These are phyloP conservation scores for Phytophthora pluvialis DNA, from an alignment of 352 stramenopile species.

Conservation along the genomic window DNA sequence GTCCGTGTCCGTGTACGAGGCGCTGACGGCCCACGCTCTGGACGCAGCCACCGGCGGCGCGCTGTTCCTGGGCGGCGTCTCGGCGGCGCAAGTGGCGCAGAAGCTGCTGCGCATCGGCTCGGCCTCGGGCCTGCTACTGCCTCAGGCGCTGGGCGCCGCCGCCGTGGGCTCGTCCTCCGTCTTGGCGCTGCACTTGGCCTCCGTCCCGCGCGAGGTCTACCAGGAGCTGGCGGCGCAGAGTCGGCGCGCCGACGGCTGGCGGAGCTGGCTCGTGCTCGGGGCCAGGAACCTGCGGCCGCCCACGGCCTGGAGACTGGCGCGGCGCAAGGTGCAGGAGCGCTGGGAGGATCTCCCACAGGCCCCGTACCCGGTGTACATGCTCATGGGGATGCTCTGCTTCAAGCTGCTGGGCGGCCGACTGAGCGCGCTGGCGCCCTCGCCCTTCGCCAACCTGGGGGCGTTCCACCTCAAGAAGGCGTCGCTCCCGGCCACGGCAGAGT, in stretches of 20 bases:
- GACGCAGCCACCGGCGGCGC: constrained; percentile 58
- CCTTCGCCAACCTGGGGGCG: constrained; percentile 75
- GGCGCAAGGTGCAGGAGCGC: constrained; percentile 40
- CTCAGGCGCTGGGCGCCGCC: constrained; percentile 42
- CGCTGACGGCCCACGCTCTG: constrained; percentile 43
- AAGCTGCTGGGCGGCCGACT: constrained; percentile 76
- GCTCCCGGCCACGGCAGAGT: constrained; percentile 74
- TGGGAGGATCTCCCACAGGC: constrained; percentile 48
- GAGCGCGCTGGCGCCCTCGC: constrained; percentile 75
- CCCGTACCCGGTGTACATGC: constrained; percentile 69
- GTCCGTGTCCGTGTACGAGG: constrained; percentile 50
- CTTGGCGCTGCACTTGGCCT: constrained; percentile 55
- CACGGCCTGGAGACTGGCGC: constrained; percentile 32
- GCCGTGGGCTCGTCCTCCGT: constrained; percentile 60
- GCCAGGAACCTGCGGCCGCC: constrained; percentile 26
- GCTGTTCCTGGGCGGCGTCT: constrained; percentile 57
- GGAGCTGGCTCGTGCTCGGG: constrained; percentile 36
- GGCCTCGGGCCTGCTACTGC: constrained; percentile 49
- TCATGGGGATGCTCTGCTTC: constrained; percentile 81
- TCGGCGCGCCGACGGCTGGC: constrained; percentile 13
- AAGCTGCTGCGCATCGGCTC: constrained; percentile 52
- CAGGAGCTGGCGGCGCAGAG: constrained; percentile 37
- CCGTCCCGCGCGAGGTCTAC: constrained; percentile 50
- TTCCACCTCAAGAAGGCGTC: constrained; percentile 84
- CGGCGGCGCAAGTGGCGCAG: constrained; percentile 53